Evolutionary conservation across 352 stramenopile species (phyloP), one percentile per base, ranked within the genome.

Genomic region (Globisporangium spinosum): DNA sequence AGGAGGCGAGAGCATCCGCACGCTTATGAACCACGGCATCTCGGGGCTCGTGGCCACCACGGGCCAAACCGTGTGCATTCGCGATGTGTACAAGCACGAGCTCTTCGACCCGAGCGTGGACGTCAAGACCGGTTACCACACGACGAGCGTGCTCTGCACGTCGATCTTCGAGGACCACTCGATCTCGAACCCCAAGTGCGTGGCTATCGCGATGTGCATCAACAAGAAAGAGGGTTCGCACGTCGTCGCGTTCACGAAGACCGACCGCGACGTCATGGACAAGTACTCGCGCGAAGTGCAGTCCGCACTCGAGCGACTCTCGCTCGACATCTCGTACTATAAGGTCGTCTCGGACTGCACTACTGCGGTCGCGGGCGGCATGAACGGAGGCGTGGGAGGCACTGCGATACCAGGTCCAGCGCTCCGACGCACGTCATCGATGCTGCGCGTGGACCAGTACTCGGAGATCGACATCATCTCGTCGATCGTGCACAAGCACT

Each of bases 191-290:
- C 74, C 75, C 12, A 90, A 90, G 53, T 78, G 86, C 58, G 83
- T 91, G 15, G 83, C 83, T 1, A 81, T 89, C 45, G 81, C 83
- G 17, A 91, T 97, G 82, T 94, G 91, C 64, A 95, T 97, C 70
- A 97, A 98, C 75, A 98, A 98, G 64, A 83, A 87, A 40, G 80
- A 89, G 67, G 78, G 84, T 10, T 64, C 71, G 2, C 84, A 89
- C 23, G 75, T 94, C n/a, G 82, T 93, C 8, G 74, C 81, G 2
- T 90, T 94, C 62, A 91, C 80, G 6, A 74, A 76, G 51, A 79
- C 69, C 0, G 83, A 91, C 68, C 78, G 77, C 47, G 71, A 77
- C 12, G 75, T 79, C 49, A 89, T 91, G 83, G 70, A 64, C 43
- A 87, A 86, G 61, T 87, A 81, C 60, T 83, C 76, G 51, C 75